Evolutionary conservation across 441 rosid genomes (phyloP).

Genomic region (Gossypium gossypioides): DNA sequence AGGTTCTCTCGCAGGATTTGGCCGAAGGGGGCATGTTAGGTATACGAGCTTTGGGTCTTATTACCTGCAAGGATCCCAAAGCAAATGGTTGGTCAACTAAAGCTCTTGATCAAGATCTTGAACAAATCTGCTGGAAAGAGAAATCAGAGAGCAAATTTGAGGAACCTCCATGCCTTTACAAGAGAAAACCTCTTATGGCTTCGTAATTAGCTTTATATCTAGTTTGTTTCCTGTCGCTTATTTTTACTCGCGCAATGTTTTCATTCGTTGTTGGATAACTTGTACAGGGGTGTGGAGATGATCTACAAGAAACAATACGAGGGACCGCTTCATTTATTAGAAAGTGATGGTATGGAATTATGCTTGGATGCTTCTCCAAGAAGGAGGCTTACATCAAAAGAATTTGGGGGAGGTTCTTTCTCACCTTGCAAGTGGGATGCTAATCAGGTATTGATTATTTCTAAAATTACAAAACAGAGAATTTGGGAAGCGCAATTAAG

Average conservation of each 20-base stretch:
- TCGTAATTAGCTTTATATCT: slow-evolving; percentile 28
- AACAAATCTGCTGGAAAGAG: slow-evolving; percentile 67
- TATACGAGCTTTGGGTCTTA: slow-evolving; percentile 37
- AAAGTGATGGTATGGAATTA: slow-evolving; percentile 42
- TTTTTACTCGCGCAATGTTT: neutral
- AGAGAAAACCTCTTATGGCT: slow-evolving; percentile 37
- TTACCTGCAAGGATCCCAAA: slow-evolving; percentile 59
- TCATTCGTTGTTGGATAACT: slow-evolving; percentile 1
- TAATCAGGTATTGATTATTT: slow-evolving; percentile 49
- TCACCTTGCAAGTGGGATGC: slow-evolving; percentile 59
- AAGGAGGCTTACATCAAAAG: slow-evolving; percentile 55
- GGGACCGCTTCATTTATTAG: slow-evolving; percentile 38
- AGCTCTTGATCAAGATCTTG: slow-evolving; percentile 35
- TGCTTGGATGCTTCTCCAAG: slow-evolving; percentile 69
- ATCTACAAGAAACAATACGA: slow-evolving; percentile 28
- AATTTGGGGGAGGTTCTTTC: slow-evolving; percentile 39
- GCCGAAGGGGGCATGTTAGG: slow-evolving; percentile 18
- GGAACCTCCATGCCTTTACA: slow-evolving; percentile 58
- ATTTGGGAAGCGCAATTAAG: neutral
- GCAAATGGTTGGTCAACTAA: slow-evolving; percentile 54
- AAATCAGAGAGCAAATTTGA: slow-evolving; percentile 20
- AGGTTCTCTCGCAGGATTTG: slow-evolving; percentile 4
- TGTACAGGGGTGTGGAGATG: slow-evolving; percentile 43
- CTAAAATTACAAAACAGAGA: neutral
- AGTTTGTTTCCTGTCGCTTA: neutral